These are phyloP conservation scores for Aspergillus sp. DNA, from an alignment of 2,329 filamentous ascomycete genomes.

Conservation along the genomic window DNA sequence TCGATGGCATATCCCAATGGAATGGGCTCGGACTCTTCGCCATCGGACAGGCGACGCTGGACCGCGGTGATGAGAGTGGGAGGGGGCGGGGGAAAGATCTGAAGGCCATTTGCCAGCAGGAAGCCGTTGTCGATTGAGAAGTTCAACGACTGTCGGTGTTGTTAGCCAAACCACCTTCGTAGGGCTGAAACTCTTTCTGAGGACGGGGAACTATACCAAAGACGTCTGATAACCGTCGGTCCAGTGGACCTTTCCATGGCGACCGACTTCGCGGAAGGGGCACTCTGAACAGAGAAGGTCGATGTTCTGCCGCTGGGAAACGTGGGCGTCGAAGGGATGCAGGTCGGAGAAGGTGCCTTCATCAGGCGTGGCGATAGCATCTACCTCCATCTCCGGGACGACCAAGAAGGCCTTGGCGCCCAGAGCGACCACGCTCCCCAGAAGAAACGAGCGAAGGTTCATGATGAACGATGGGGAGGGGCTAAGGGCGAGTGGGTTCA, in stretches of 20 bases:
- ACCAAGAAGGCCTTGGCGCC: conserved; percentile 38
- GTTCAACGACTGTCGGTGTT: conserved; percentile 30
- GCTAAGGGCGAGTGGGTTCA: conserved; percentile 5
- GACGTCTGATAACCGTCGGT: conserved; percentile 34
- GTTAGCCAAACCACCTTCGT: not conserved
- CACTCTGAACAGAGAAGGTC: conserved; percentile 38
- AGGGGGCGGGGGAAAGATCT: conserved; percentile 37
- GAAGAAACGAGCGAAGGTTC: conserved; percentile 34
- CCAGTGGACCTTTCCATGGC: conserved; percentile 30
- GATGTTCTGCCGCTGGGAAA: conserved; percentile 26
- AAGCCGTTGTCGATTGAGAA: conserved; percentile 34
- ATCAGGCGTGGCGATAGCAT: conserved; percentile 20
- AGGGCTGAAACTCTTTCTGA: not conserved
- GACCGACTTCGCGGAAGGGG: conserved; percentile 32
- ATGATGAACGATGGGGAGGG: conserved; percentile 21
- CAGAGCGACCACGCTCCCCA: conserved; percentile 33
- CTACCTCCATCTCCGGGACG: conserved; percentile 31
- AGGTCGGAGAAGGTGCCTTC: conserved; percentile 18
- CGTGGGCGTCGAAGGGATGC: conserved; percentile 23
- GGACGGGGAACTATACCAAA: conserved; percentile 26
- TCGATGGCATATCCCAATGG: conserved; percentile 44
- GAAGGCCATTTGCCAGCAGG: conserved; percentile 36
- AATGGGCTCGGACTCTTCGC: conserved; percentile 34
- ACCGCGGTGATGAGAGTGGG: conserved; percentile 30
- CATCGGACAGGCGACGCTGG: conserved; percentile 35